Evolutionary conservation across 257 asterid genomes (phyloP), one percentile per base, ranked within the genome.

Genomic region (Solanum arcanum): DNA sequence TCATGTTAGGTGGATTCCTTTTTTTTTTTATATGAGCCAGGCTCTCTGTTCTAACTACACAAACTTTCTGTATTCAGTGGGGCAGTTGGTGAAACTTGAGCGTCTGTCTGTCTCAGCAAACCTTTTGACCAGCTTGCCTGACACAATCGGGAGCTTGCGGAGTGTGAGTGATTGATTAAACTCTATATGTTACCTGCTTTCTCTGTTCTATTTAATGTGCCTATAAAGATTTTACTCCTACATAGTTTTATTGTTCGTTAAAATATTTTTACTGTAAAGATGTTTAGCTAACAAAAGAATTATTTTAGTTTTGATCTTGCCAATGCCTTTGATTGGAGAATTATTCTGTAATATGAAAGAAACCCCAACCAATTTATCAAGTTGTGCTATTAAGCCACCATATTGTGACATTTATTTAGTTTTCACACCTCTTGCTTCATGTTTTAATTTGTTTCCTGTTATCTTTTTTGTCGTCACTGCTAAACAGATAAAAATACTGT

Each of bases 131-230:
- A 83, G 90, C 90, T 91, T 97, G 92, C 99, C 99, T 23, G 98
- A 94, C 88, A 97, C 99, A 4, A 93, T 97, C n/a, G 99, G 99
- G 91, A 95, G 99, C 93, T 94, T 97, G 92, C 98, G 99, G 86
- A 95, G 95, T 93, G 99, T 97, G 92, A 94, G 98, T 93, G 70
- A 64, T 86, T 91, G 5, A 62, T 81, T 86, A 29, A 9, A 41
- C 14, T 31, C 52, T 44, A 37, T 62, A 18, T 4, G 41, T 27
- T 46, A 46, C 84, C 13, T 77, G 64, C 25, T 78, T 46, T 46
- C 16, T 46, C 14, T 6, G 41, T 25, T 78, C 41, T n/a, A 78
- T 27, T 78, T 46, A 16, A 46, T 78, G 84, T 25, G 64, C 41
- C n/a, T 15, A 8, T 27, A 78, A 5, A 21, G 56, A 11, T 76